Percentiles rank a stretch among this genome's conserved stretches.
These are phyloP conservation scores for Hymenochaete sp. DNA, from an alignment of 1,284 basidiomycete genomes.

Conservation along the genomic window DNA sequence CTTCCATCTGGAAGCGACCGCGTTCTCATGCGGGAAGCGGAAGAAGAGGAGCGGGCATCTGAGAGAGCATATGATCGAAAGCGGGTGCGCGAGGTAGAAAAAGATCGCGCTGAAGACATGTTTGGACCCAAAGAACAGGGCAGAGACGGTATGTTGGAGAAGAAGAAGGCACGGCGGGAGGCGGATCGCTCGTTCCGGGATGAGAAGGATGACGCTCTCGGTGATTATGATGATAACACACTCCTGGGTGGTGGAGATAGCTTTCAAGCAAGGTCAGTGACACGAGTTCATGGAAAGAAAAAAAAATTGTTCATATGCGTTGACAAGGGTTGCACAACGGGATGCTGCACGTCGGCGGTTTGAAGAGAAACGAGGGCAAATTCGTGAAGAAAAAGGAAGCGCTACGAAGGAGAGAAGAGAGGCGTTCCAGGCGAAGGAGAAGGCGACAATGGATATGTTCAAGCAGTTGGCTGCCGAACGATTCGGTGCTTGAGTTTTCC, in stretches of 20 bases:
- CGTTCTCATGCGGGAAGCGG: constrained; percentile 51
- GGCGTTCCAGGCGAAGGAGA: constrained; percentile 61
- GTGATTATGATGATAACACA: constrained; percentile 57
- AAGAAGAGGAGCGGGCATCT: constrained; percentile 37
- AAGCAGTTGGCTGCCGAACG: constrained; percentile 67
- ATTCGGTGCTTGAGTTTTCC: constrained; percentile 41
- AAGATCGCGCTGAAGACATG: constrained; percentile 61
- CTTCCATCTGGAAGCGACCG: constrained; percentile 60
- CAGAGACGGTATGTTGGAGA: constrained; percentile 65
- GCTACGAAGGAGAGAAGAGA: constrained; percentile 44
- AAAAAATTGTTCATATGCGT: constrained; percentile 3
- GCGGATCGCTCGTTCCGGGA: constrained; percentile 57
- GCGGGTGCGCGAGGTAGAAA: constrained; percentile 54
- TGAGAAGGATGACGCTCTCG: constrained; percentile 56
- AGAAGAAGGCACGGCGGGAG: constrained; percentile 60
- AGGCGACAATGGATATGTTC: constrained; percentile 79
- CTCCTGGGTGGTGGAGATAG: constrained; percentile 64
- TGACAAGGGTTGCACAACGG: constrained; percentile 50
- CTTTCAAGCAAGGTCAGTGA: constrained; percentile 57
- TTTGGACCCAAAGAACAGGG: constrained; percentile 68
- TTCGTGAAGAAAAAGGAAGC: constrained; percentile 39
- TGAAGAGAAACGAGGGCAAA: constrained; percentile 37
- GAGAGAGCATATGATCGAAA: constrained; percentile 52
- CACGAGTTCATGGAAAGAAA: background rate
- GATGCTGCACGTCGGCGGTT: constrained; percentile 54